Evolutionary conservation across 129 eudicot genomes (phyloP).

Genomic region (Flaveria bidentis): DNA sequence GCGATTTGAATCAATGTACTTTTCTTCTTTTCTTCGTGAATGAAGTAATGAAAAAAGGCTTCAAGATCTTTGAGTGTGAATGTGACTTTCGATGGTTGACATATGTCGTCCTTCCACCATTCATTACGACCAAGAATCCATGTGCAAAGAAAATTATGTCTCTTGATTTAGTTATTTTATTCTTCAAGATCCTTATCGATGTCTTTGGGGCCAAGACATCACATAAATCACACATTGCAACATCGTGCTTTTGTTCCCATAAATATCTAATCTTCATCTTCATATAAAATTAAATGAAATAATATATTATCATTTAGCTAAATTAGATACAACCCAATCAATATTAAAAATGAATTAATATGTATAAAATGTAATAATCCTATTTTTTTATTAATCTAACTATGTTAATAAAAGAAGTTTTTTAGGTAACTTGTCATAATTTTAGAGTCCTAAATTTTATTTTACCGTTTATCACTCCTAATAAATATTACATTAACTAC

Average conservation of each 20-base stretch:
- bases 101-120: conserved; percentile 3
- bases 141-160: neutral
- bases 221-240: neutral
- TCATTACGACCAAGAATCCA: conserved; percentile 16
- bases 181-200: neutral
- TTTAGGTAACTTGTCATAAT: too few relatives aligned
- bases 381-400: too few relatives aligned
- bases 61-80: conserved; percentile 11
- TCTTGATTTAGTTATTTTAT: neutral
- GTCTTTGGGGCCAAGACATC: neutral
- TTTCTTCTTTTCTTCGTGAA: neutral
- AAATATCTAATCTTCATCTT: neutral
- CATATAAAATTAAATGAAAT: too few relatives aligned
- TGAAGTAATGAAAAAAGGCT: neutral
- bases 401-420: too few relatives aligned
- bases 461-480: too few relatives aligned
- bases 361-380: too few relatives aligned
- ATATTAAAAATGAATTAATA: too few relatives aligned
- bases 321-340: too few relatives aligned
- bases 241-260: neutral
- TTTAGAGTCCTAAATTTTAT: too few relatives aligned
- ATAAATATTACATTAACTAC: too few relatives aligned
- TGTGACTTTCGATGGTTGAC: conserved; percentile 8
- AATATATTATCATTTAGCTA: too few relatives aligned
- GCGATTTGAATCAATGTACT: neutral